Evolutionary conservation across 1,284 basidiomycete genomes (phyloP).

Genomic region (Thelephora terrestris): DNA sequence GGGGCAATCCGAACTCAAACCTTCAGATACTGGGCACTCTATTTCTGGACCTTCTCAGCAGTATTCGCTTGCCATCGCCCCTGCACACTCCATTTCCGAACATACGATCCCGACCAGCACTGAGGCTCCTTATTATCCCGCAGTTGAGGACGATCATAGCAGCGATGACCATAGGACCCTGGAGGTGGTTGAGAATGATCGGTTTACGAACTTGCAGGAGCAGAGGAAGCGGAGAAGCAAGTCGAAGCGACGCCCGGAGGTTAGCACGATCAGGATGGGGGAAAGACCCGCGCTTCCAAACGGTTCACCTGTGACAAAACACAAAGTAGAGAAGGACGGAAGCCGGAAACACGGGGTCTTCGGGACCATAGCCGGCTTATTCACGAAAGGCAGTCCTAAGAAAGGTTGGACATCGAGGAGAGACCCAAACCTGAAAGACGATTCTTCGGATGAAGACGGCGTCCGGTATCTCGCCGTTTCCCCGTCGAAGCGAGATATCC

Average conservation of each 20-base stretch:
- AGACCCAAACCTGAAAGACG: not conserved
- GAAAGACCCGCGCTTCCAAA: not conserved
- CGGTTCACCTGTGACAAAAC: not conserved
- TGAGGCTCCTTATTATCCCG: slow-evolving; percentile 27
- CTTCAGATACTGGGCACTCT: not conserved
- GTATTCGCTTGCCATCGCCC: slow-evolving; percentile 32
- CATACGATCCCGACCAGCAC: slow-evolving; percentile 26
- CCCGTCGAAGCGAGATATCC: not conserved
- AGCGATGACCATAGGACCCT: slow-evolving; percentile 26
- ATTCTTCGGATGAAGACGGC: not conserved
- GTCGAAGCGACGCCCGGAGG: not conserved
- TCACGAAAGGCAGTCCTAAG: slow-evolving; percentile 17
- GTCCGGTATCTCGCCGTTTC: not conserved
- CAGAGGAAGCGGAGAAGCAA: not conserved
- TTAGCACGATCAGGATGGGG: not conserved
- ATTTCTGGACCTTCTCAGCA: slow-evolving; percentile 9
- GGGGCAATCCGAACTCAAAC: not conserved
- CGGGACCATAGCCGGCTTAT: slow-evolving; percentile 31
- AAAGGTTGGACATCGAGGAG: not conserved
- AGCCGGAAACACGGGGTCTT: slow-evolving; percentile 23
- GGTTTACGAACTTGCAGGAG: slow-evolving; percentile 25
- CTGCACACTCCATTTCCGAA: slow-evolving; percentile 49
- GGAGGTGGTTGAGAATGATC: slow-evolving; percentile 49
- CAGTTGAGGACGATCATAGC: slow-evolving; percentile 20
- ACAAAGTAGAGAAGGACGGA: slow-evolving; percentile 1